phyloP scores from a whole-genome alignment of 257 asterid species.

The Solanum phureja region DNA sequence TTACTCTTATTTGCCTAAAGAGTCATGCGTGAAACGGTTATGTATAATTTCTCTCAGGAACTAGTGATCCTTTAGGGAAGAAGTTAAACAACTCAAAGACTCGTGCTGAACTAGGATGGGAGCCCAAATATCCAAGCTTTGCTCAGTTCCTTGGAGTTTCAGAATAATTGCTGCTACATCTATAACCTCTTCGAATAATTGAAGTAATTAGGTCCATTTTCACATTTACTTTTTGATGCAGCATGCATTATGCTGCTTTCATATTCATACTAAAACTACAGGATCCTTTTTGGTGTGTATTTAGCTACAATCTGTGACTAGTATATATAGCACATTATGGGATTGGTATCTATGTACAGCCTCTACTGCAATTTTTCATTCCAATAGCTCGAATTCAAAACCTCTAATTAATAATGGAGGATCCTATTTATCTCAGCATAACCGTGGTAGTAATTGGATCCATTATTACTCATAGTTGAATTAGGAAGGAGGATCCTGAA shows the following conservation, averaged over 20 bases:
- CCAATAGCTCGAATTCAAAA: neutral
- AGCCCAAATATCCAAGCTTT: slow-evolving; percentile 78
- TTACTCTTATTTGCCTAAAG: neutral
- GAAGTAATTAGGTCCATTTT: neutral
- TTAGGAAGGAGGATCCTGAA: neutral
- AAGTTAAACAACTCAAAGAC: slow-evolving; percentile 72
- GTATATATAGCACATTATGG: neutral
- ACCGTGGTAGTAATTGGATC: too few relatives aligned
- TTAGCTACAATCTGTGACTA: neutral
- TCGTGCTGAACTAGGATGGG: slow-evolving; percentile 74
- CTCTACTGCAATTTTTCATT: neutral
- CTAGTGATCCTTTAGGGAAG: slow-evolving; percentile 76
- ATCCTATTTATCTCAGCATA: too few relatives aligned
- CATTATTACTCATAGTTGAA: too few relatives aligned
- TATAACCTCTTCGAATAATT: neutral
- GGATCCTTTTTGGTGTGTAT: neutral
- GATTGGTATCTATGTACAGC: neutral
- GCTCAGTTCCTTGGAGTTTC: slow-evolving; percentile 66
- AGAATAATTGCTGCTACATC: neutral
- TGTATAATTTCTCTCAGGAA: slow-evolving; percentile 36
- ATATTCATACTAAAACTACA: neutral
- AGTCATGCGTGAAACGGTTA: neutral
- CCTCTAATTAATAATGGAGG: too few relatives aligned
- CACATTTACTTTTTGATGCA: neutral
- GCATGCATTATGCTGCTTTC: neutral